These are phyloP conservation scores for Tetrahymena borealis DNA, from an alignment of 73 alveolate genomes.

Conservation along the genomic window DNA sequence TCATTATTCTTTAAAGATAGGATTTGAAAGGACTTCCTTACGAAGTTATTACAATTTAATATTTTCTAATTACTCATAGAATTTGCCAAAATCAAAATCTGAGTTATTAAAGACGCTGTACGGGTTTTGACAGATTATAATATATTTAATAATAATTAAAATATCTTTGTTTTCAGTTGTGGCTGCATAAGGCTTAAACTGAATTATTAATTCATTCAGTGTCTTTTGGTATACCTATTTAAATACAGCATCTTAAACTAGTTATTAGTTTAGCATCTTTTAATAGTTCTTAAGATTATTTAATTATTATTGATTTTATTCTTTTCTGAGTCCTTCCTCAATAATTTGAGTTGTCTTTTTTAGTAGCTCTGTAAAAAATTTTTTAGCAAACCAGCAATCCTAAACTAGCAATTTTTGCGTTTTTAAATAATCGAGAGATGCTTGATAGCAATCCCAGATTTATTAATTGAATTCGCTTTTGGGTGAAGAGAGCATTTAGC, in stretches of 20 bases:
- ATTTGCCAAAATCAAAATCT: slow-evolving; percentile 24
- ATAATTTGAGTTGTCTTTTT: background rate
- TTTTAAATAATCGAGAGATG: background rate
- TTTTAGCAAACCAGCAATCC: background rate
- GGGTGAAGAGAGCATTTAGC: background rate
- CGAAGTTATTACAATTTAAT: background rate
- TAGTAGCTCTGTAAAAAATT: background rate
- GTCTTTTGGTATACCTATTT: background rate
- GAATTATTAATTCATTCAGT: background rate
- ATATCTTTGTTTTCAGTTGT: background rate
- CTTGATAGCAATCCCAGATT: background rate
- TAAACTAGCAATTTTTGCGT: background rate
- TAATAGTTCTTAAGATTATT: background rate
- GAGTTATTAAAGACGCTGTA: background rate
- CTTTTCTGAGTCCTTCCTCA: background rate
- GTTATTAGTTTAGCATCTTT: background rate
- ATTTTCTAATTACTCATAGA: slow-evolving; percentile 20
- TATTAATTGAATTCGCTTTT: background rate
- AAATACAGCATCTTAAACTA: background rate
- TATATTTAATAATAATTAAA: background rate
- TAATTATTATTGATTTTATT: background rate
- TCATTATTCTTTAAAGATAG: background rate
- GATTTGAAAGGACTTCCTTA: background rate
- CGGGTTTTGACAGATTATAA: slow-evolving; percentile 12
- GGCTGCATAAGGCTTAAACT: background rate